Evolutionary conservation across 345 rosid genomes (phyloP).

Genomic region (Ailanthus altissimus): DNA sequence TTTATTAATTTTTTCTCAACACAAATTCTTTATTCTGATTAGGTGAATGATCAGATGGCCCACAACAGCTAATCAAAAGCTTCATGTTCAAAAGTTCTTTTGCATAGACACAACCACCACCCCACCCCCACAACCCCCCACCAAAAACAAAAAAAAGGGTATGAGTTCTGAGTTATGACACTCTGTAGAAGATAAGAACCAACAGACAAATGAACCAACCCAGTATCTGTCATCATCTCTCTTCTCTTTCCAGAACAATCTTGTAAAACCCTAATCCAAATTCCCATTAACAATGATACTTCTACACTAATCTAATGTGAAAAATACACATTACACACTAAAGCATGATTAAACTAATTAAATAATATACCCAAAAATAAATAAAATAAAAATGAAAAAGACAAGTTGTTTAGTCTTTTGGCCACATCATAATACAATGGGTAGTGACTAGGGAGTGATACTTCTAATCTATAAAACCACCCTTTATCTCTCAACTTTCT

Average conservation of each 20-base stretch:
- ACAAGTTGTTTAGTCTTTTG: constrained; percentile 14
- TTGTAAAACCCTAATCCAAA: constrained; percentile 10
- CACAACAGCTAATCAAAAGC: constrained; percentile 25
- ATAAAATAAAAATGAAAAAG: neutral
- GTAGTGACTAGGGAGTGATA: neutral
- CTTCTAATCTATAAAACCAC: constrained; percentile 34
- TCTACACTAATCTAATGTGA: neutral
- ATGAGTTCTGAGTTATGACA: neutral
- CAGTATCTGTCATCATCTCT: constrained; percentile 35
- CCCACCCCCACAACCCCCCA: too few relatives aligned
- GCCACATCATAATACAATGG: neutral
- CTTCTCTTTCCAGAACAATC: constrained; percentile 39
- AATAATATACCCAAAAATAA: neutral
- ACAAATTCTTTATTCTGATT: neutral
- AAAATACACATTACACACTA: neutral
- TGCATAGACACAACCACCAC: too few relatives aligned
- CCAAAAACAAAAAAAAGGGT: neutral
- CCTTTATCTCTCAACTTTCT: neutral
- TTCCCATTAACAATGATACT: neutral
- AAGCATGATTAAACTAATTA: neutral
- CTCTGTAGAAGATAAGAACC: constrained; percentile 32
- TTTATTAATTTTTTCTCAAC: neutral
- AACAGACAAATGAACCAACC: constrained; percentile 10
- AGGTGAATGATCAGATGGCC: constrained; percentile 20
- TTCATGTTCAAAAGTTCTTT: neutral